These are phyloP conservation scores for Penicillium soppii DNA, from an alignment of 495 filamentous ascomycete species.

Conservation along the genomic window DNA sequence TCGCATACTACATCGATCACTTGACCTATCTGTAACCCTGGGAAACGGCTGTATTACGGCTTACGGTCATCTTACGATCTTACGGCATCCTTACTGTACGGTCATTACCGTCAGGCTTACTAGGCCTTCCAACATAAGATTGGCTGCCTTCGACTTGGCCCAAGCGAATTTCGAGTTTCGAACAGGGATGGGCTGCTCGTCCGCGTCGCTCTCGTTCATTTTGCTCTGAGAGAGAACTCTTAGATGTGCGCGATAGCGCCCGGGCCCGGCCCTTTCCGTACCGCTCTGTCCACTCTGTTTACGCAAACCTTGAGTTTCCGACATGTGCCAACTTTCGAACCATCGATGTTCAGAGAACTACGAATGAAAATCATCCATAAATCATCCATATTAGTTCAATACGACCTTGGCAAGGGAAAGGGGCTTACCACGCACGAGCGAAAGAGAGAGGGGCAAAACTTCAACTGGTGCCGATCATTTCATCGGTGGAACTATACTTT, in stretches of 20 bases:
- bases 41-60: not conserved
- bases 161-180: conserved; percentile 20
- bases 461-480: conserved; percentile 31
- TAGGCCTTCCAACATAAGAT: conserved; percentile 16
- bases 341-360: not conserved
- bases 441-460: conserved; percentile 8
- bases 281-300: conserved; percentile 27
- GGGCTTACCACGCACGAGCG: conserved; percentile 15
- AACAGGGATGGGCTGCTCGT: conserved; percentile 11
- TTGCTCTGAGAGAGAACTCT: not conserved
- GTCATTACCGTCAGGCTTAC: conserved; percentile 40
- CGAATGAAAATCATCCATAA: conserved; percentile 1
- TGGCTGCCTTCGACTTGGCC: conserved; percentile 22
- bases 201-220: conserved; percentile 11
- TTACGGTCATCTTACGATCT: conserved; percentile 26
- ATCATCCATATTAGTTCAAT: not conserved
- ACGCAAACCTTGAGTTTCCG: conserved; percentile 1
- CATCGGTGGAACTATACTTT: conserved; percentile 11
- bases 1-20: conserved; percentile 68
- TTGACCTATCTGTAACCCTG: conserved; percentile 49
- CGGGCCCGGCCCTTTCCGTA: conserved; percentile 49
- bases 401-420: conserved; percentile 1
- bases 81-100: conserved; percentile 30
- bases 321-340: conserved; percentile 4
- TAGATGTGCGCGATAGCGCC: conserved; percentile 21